Base-by-base conservation (phyloP, 2,329 filamentous ascomycete genomes). In the Aureobasidium zeae region DNA sequence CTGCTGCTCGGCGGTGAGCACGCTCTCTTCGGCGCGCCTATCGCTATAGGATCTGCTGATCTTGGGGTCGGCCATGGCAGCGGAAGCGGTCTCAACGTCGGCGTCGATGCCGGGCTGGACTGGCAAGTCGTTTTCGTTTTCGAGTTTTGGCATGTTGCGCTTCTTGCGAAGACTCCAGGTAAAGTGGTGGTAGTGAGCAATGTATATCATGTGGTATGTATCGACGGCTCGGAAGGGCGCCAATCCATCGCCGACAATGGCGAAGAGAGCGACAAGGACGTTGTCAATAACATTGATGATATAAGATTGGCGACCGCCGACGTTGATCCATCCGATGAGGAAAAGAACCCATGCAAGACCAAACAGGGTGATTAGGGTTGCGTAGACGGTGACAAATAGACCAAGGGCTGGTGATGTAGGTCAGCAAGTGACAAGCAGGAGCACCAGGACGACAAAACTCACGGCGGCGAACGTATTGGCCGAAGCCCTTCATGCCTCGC, bases 341-440 rank as follows among this genome's bases (percentile, higher is more conserved):
- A 89, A 91, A n/a, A 93, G 72, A 1, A 94, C 86, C 86, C 86
- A 94, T 0, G 83, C 83, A 10, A 89, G 70, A 55, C 86, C 86
- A 53, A 93, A 94, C 0, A 88, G 69, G 0, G 86, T 91, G 53
- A 94, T 88, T 15, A 89, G 69, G 1, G 75, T 79, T 7, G 85
- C 86, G 60, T 94, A 94, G 3, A 93, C 64, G 0, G 85, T 91
- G 47, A 94, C 83, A 44, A 88, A 72, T 57, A 91, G 86, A 1
- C 86, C 86, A 26, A 94, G 70, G 1, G 86, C 71, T 1, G 84
- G 73, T 77, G 45, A 22, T 31, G 35, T n/a, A 31, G 11, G 13
- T 25, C 8, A 13, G 24, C 21, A 31, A 21, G 15, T 24, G n/a
- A 34, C n/a, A 26, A 13, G 21, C 21, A 22, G 7, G 10, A 47